Base-by-base conservation (phyloP, 1,284 basidiomycete genomes). In the Termitomyces sp. region DNA sequence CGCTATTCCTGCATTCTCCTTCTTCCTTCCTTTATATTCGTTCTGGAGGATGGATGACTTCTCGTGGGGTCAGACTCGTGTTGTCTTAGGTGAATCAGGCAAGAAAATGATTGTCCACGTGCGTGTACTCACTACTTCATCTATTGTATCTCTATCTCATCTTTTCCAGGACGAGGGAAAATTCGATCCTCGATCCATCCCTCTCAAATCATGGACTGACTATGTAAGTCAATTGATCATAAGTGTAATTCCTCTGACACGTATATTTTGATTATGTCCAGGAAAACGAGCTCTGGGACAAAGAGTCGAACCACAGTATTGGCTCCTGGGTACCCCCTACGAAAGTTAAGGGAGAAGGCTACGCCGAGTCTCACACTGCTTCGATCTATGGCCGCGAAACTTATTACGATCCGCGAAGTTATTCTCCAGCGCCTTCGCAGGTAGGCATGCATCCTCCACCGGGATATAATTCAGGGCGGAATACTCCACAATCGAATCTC, bases 31-130 rank as follows among this genome's bases (percentile, higher is more conserved):
- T 0, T 74, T 98, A 19, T 98, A 98, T 72, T 96, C 96, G 1
- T 98, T 98, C 86, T 99, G 95, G 96, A 86, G 82, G 63, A 98
- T 98, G 95, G 96, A 98, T 73, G 94, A 97, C 73, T 98, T 98
- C 83, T 95, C 92, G 3, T 97, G 94, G 97, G 97, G 97, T 83
- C 81, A 83, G 46, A 97, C 94, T 19, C 91, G 92, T 84, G 71
- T 95, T 59, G 95, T 99, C 33, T 76, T 97, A 62, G 96, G 95
- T 63, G 96, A 99, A 73, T 82, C 87, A 56, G 96, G 95, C 30
- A 95, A 96, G 80, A 95, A 94, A 74, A 77, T 98, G 62, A 86
- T 98, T 60, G 86, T 98, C 52, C 96, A 98, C 70, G 91, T 93
- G 68, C 61, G 87, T n/a, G 34, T 78, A 0, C 17, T 40, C 10